Percentiles rank a stretch among this genome's conserved stretches.
phyloP scores from a whole-genome alignment of 768 basidiomycete species.

The Xerocomus potaroensis region DNA sequence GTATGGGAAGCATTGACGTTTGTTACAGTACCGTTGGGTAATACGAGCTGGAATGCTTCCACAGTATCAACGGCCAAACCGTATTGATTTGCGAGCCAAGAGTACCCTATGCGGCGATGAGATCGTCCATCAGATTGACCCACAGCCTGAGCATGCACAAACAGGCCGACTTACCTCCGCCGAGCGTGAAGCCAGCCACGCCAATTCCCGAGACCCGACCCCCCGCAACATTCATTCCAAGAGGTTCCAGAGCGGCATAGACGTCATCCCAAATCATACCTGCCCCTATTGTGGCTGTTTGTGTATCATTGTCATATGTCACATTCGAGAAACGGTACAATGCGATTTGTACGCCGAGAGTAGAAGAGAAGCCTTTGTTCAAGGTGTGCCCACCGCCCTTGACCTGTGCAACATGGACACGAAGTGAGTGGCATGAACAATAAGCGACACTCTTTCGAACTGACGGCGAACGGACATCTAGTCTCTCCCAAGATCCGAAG shows the following conservation, averaged over 20 bases:
- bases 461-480: slow-evolving; percentile 51
- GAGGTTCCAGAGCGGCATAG: slow-evolving; percentile 48
- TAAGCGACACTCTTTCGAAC: slow-evolving; percentile 6
- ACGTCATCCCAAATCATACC: slow-evolving; percentile 65
- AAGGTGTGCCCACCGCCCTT: slow-evolving; percentile 60
- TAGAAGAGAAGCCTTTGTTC: slow-evolving; percentile 58
- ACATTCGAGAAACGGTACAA: slow-evolving; percentile 48
- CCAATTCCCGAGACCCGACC: slow-evolving; percentile 56
- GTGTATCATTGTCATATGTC: slow-evolving; percentile 35
- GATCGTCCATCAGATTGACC: slow-evolving; percentile 2
- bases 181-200: slow-evolving; percentile 54
- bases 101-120: slow-evolving; percentile 44
- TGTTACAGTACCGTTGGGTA: slow-evolving; percentile 47
- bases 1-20: slow-evolving; percentile 32
- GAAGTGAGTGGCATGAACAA: neutral
- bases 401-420: slow-evolving; percentile 34
- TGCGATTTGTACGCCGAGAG: slow-evolving; percentile 54
- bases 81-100: slow-evolving; percentile 59
- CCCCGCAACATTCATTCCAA: slow-evolving; percentile 53
- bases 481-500: slow-evolving; percentile 43
- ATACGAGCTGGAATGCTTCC: slow-evolving; percentile 53
- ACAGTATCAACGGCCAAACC: slow-evolving; percentile 57
- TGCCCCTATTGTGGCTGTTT: slow-evolving; percentile 38
- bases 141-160: neutral
- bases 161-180: slow-evolving; percentile 42